These are phyloP conservation scores for Penicillium psychrosexuale DNA, from an alignment of 2,329 filamentous ascomycete genomes.

Conservation along the genomic window DNA sequence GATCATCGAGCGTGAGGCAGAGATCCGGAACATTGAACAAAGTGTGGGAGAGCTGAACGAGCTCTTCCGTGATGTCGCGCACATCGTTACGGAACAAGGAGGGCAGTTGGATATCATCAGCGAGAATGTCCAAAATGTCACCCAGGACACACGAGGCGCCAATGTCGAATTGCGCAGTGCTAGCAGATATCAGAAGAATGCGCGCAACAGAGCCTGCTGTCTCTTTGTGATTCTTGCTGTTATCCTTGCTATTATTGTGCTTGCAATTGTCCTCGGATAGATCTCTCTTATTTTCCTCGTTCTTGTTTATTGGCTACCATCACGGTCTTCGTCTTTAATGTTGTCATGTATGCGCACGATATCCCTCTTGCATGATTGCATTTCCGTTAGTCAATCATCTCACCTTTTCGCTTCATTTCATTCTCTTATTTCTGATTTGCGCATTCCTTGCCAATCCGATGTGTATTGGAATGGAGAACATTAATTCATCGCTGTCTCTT, in stretches of 20 bases:
- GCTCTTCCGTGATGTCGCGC: conserved; percentile 94
- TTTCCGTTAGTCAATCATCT: conserved; percentile 6
- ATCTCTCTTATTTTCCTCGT: conserved; percentile 9
- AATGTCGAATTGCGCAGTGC: conserved; percentile 82
- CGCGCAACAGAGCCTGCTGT: conserved; percentile 91
- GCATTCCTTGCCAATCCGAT: neutral
- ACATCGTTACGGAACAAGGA: conserved; percentile 93
- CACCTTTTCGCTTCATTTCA: conserved; percentile 8
- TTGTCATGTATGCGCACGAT: conserved; percentile 29
- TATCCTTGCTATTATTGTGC: conserved; percentile 81
- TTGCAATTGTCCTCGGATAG: conserved; percentile 78
- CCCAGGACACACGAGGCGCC: conserved; percentile 77
- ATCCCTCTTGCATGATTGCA: conserved; percentile 31
- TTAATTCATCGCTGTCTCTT: conserved; percentile 20
- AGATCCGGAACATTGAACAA: conserved; percentile 97
- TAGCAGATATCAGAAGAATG: conserved; percentile 89
- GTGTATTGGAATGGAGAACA: conserved; percentile 27
- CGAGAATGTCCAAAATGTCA: conserved; percentile 80
- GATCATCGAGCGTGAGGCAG: conserved; percentile 92
- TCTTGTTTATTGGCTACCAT: conserved; percentile 9
- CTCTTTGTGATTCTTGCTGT: conserved; percentile 82
- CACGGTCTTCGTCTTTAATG: conserved; percentile 9
- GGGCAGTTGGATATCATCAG: conserved; percentile 82
- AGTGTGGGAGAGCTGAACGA: conserved; percentile 94
- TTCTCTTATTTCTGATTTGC: conserved; percentile 9